Percentiles rank a stretch among this genome's conserved stretches.
phyloP scores from a whole-genome alignment of 148 eudicot genomes.

The Beta vulgaris region DNA sequence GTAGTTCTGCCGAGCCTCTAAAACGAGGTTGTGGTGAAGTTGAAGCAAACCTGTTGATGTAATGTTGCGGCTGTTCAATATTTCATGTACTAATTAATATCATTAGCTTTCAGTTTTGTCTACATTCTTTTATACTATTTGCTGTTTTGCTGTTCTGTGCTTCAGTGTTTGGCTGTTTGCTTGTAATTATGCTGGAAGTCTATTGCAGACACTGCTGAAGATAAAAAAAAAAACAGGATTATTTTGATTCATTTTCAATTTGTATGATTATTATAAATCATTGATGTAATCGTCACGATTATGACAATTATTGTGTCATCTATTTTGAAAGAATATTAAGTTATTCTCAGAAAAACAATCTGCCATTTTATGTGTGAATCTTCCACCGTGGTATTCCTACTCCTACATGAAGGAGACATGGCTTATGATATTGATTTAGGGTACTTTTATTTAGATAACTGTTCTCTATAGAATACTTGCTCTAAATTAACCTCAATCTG shows the following conservation, averaged over 20 bases:
- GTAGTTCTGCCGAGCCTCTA: constrained; percentile 11
- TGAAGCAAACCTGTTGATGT: neutral
- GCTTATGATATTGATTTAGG: no score
- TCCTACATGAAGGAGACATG: neutral
- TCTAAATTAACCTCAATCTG: no score
- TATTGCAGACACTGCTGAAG: neutral
- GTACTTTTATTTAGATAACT: no score
- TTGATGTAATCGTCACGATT: constrained; percentile 18
- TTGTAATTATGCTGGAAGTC: neutral
- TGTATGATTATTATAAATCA: constrained; percentile 11
- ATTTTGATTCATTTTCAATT: constrained; percentile 1
- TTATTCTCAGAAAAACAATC: neutral
- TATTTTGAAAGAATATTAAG: neutral
- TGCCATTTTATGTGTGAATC: neutral
- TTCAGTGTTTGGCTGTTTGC: constrained; percentile 6
- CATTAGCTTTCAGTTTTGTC: neutral
- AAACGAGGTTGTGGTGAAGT: constrained; percentile 4
- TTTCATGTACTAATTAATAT: neutral
- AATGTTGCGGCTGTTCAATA: neutral
- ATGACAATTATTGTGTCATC: constrained; percentile 14
- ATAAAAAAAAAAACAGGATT: constrained; percentile 6
- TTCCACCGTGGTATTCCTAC: neutral
- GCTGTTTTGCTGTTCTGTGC: neutral
- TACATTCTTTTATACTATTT: neutral
- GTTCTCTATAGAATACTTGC: no score